These are phyloP conservation scores for Albatrellus ellisii DNA, from an alignment of 768 basidiomycete species.

Conservation along the genomic window DNA sequence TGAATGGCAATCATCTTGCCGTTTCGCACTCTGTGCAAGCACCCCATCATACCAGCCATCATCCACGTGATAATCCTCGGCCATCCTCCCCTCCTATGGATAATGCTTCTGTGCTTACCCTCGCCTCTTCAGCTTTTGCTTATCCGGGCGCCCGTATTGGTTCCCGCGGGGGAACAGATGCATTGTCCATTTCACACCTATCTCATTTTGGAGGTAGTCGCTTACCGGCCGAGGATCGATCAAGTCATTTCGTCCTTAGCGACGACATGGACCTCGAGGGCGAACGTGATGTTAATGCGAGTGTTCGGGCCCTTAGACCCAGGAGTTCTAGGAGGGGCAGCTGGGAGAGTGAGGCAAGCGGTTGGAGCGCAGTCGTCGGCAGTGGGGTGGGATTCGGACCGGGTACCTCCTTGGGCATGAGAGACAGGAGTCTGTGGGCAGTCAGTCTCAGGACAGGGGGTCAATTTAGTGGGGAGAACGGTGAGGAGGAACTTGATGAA, in stretches of 20 bases:
- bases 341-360: slow-evolving; percentile 84
- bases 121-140: slow-evolving; percentile 89
- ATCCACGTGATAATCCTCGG: slow-evolving; percentile 91
- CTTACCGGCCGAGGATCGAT: slow-evolving; percentile 35
- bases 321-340: slow-evolving; percentile 78
- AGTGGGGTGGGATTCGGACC: slow-evolving; percentile 23
- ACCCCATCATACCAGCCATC: slow-evolving; percentile 81
- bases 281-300: slow-evolving; percentile 68
- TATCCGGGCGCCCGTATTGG: slow-evolving; percentile 43
- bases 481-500: slow-evolving; percentile 21
- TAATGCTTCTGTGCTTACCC: slow-evolving; percentile 85
- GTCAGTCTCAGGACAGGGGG: slow-evolving; percentile 10
- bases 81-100: slow-evolving; percentile 85
- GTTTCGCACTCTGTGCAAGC: slow-evolving; percentile 47
- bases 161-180: slow-evolving; percentile 18
- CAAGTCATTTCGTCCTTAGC: slow-evolving; percentile 51
- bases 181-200: slow-evolving; percentile 61
- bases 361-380: slow-evolving; percentile 69
- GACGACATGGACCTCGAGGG: slow-evolving; percentile 21
- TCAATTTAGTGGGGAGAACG: slow-evolving; percentile 28
- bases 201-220: slow-evolving; percentile 26
- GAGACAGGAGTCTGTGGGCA: slow-evolving; percentile 8
- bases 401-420: slow-evolving; percentile 2
- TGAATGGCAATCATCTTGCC: slow-evolving; percentile 15
- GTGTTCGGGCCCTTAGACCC: slow-evolving; percentile 79